phyloP scores from a whole-genome alignment of 2,329 filamentous ascomycete species.

The Xylariaceae sp. region DNA sequence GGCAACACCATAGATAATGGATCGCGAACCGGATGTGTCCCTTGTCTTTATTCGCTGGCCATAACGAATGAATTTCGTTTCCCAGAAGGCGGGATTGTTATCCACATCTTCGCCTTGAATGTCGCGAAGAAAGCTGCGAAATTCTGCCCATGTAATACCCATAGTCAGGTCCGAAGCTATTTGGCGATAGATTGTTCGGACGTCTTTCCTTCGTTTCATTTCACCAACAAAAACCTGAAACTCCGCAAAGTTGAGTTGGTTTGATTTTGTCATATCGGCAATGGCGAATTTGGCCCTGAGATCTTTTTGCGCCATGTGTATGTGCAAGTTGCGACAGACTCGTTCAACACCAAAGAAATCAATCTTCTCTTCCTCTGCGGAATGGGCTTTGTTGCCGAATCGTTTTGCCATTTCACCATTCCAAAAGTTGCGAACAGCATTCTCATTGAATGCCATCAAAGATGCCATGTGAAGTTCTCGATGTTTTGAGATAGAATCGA shows the following conservation, averaged over 20 bases:
- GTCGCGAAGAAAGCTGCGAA: slow-evolving; percentile 68
- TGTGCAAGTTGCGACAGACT: slow-evolving; percentile 84
- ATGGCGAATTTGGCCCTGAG: slow-evolving; percentile 69
- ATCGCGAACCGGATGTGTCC: slow-evolving; percentile 42
- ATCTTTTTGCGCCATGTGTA: slow-evolving; percentile 76
- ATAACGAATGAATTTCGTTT: slow-evolving; percentile 66
- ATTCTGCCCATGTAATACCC: slow-evolving; percentile 68
- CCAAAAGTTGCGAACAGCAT: slow-evolving; percentile 82
- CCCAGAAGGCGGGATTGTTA: slow-evolving; percentile 62
- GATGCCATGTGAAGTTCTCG: slow-evolving; percentile 88
- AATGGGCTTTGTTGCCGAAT: slow-evolving; percentile 49
- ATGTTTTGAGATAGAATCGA: slow-evolving; percentile 80
- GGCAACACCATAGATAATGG: slow-evolving; percentile 45
- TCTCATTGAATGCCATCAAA: slow-evolving; percentile 78
- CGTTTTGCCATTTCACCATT: slow-evolving; percentile 73
- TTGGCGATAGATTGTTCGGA: slow-evolving; percentile 66
- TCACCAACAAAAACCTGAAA: slow-evolving; percentile 80
- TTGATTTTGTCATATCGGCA: slow-evolving; percentile 61
- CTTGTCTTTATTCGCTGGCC: slow-evolving; percentile 54
- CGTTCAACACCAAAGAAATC: slow-evolving; percentile 75
- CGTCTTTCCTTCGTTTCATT: slow-evolving; percentile 79
- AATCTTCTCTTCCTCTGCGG: slow-evolving; percentile 62
- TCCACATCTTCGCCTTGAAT: slow-evolving; percentile 74
- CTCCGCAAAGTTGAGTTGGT: slow-evolving; percentile 69
- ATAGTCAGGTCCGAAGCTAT: slow-evolving; percentile 54